Evolutionary conservation across 768 basidiomycete species (phyloP).

Genomic region (Mycena amicta): DNA sequence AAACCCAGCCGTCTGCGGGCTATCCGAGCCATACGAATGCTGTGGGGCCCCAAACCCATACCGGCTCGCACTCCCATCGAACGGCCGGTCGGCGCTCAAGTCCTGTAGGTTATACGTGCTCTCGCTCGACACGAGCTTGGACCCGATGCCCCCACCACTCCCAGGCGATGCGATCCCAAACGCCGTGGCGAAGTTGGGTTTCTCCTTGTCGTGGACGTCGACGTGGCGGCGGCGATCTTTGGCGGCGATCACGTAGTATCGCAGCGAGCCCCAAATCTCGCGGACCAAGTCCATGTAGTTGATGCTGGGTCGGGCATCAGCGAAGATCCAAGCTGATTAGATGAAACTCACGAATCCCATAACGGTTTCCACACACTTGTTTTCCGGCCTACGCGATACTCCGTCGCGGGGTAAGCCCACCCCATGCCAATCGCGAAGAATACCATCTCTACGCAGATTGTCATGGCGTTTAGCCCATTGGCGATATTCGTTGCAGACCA

Average conservation of each 20-base stretch:
- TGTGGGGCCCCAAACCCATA: not conserved
- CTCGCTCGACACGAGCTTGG: constrained; percentile 1
- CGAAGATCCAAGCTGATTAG: not conserved
- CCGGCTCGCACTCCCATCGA: constrained; percentile 8
- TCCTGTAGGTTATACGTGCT: constrained; percentile 1
- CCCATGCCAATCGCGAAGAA: constrained; percentile 76
- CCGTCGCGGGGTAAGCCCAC: constrained; percentile 78
- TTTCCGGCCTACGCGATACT: constrained; percentile 46
- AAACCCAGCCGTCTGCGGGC: constrained; percentile 12
- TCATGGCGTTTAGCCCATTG: constrained; percentile 79
- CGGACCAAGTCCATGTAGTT: constrained; percentile 56
- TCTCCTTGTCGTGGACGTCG: constrained; percentile 18
- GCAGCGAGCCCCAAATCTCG: constrained; percentile 67
- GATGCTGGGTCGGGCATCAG: constrained; percentile 26
- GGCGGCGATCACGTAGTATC: constrained; percentile 56
- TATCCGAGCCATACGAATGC: constrained; percentile 1
- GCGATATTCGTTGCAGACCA: constrained; percentile 87
- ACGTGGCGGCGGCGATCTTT: constrained; percentile 25
- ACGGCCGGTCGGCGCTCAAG: not conserved
- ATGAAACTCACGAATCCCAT: constrained; percentile 11
- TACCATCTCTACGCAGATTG: constrained; percentile 91
- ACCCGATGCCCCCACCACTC: not conserved
- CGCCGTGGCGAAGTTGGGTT: constrained; percentile 35
- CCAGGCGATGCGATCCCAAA: constrained; percentile 35
- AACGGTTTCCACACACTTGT: constrained; percentile 9